These are phyloP conservation scores for Candida tropicalis DNA, from an alignment of 1,139 yeast genomes.

Conservation along the genomic window DNA sequence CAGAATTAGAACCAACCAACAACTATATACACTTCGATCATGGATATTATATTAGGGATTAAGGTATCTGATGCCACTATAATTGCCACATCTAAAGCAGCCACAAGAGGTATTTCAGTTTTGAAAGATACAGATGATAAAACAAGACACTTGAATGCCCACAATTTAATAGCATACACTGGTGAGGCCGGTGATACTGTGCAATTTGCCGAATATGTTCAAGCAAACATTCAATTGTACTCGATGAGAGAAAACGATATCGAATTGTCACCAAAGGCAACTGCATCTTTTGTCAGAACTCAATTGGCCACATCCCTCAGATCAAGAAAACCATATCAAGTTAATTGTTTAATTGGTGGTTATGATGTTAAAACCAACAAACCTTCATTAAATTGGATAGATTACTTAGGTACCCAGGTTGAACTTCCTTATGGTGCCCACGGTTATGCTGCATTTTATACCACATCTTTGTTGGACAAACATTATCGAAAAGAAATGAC, in stretches of 20 bases:
- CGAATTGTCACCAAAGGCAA: conserved; percentile 81
- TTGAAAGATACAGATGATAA: conserved; percentile 87
- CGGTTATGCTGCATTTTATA: conserved; percentile 95
- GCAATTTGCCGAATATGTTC: conserved; percentile 93
- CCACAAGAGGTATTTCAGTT: conserved; percentile 90
- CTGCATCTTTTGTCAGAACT: conserved; percentile 85
- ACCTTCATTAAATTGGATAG: conserved; percentile 87
- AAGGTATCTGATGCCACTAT: conserved; percentile 79
- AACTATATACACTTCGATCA: conserved; percentile 22
- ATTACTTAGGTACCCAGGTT: conserved; percentile 89
- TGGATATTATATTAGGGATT: conserved; percentile 92
- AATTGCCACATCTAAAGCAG: conserved; percentile 91
- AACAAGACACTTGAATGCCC: conserved; percentile 75
- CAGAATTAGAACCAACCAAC: too few species aligned
- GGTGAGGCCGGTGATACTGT: conserved; percentile 98
- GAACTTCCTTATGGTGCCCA: conserved; percentile 81
- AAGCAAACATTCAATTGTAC: conserved; percentile 88
- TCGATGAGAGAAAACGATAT: conserved; percentile 79
- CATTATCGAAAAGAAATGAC: conserved; percentile 83
- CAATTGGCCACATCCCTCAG: conserved; percentile 87
- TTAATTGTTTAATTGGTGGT: conserved; percentile 86
- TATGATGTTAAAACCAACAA: conserved; percentile 62
- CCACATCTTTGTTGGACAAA: conserved; percentile 86
- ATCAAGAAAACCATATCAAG: conserved; percentile 92
- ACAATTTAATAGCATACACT: conserved; percentile 82